phyloP scores from a whole-genome alignment of 2,329 filamentous ascomycete genomes.

The Nigrograna mackinnonii region DNA sequence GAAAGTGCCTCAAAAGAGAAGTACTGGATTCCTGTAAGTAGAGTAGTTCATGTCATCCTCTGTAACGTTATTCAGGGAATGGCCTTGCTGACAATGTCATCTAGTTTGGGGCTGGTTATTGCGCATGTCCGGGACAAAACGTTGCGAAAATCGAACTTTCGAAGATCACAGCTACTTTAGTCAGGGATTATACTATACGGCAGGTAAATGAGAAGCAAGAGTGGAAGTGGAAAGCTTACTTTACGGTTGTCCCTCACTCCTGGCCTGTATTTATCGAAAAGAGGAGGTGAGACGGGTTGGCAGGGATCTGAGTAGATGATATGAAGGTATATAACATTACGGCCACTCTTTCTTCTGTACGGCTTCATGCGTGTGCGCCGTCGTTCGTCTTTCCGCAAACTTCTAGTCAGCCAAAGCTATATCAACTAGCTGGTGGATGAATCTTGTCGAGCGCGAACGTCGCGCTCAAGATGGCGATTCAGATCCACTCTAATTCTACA shows the following conservation, averaged over 20 bases:
- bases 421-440: too few relatives aligned
- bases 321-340: too few relatives aligned
- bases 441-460: too few relatives aligned
- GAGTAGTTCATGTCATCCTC: too few relatives aligned
- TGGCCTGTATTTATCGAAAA: not conserved
- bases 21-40: not conserved
- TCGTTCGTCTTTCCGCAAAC: too few relatives aligned
- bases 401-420: too few relatives aligned
- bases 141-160: not conserved
- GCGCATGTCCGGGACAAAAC: not conserved
- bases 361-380: too few relatives aligned
- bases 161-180: not conserved
- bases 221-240: not conserved
- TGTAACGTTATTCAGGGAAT: not conserved
- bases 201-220: not conserved
- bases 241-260: not conserved
- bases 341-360: too few relatives aligned
- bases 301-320: too few relatives aligned
- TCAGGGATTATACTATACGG: not conserved
- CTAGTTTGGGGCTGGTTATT: not conserved
- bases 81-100: not conserved
- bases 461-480: too few relatives aligned
- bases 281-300: too few relatives aligned
- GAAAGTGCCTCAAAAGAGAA: not conserved
- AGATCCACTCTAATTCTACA: too few relatives aligned